Evolutionary conservation across 1,284 basidiomycete species (phyloP).

Genomic region (Vanrija pseudolonga): DNA sequence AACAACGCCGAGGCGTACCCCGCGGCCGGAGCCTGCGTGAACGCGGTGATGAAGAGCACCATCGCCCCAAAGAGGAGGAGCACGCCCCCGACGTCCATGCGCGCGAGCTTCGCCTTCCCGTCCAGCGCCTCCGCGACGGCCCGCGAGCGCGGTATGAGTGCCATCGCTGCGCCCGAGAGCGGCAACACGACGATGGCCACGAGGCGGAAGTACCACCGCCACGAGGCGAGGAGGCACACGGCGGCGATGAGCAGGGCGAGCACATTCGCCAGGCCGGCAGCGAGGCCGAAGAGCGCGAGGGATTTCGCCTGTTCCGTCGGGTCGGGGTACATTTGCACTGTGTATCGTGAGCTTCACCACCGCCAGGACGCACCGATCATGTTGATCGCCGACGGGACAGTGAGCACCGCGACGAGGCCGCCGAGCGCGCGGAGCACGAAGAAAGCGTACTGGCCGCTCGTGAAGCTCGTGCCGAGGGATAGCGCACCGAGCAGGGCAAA

Average conservation of each 20-base stretch:
- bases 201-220: slow-evolving; percentile 48
- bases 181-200: slow-evolving; percentile 32
- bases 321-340: slow-evolving; percentile 45
- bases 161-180: too few relatives aligned
- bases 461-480: slow-evolving; percentile 45
- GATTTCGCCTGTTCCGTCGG: slow-evolving; percentile 37
- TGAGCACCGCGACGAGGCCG: slow-evolving; percentile 39
- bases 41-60: too few relatives aligned
- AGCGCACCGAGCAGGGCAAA: slow-evolving; percentile 40
- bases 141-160: too few relatives aligned
- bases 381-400: slow-evolving; percentile 43
- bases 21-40: too few relatives aligned
- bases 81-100: too few relatives aligned
- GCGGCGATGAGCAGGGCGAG: slow-evolving; percentile 38
- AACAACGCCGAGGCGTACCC: too few relatives aligned
- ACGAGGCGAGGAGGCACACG: slow-evolving; percentile 38
- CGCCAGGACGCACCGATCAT: too few relatives aligned
- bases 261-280: slow-evolving; percentile 34
- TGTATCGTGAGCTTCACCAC: too few relatives aligned
- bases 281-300: slow-evolving; percentile 43
- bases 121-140: too few relatives aligned
- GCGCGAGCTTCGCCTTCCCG: too few relatives aligned
- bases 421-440: slow-evolving; percentile 44
- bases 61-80: too few relatives aligned
- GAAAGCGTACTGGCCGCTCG: slow-evolving; percentile 44